Percentiles rank a stretch among this genome's conserved stretches.
phyloP scores from a whole-genome alignment of 2,329 filamentous ascomycete genomes.

The Coniochaeta hoffmannii region DNA sequence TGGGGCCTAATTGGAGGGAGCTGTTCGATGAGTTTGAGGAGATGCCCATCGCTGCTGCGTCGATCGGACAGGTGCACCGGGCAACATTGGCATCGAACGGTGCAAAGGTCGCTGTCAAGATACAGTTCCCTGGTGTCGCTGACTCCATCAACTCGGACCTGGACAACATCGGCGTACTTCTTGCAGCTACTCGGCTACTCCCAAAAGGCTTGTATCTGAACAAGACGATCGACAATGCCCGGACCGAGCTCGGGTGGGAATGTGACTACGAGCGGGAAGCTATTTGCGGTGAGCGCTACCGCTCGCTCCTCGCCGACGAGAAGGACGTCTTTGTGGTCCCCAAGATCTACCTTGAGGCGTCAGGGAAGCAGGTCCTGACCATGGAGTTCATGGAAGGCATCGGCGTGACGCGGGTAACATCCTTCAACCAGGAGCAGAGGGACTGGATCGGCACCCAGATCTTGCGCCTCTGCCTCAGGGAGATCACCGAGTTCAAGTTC shows the following conservation, averaged over 20 bases:
- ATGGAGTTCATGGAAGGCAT: conserved; percentile 87
- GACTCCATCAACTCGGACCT: conserved; percentile 95
- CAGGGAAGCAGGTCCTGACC: conserved; percentile 79
- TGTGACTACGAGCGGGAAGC: conserved; percentile 93
- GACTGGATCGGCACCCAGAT: conserved; percentile 97
- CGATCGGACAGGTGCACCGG: conserved; percentile 92
- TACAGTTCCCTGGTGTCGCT: conserved; percentile 94
- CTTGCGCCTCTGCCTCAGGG: conserved; percentile 81
- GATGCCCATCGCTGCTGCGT: conserved; percentile 86
- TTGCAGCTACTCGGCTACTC: conserved; percentile 82
- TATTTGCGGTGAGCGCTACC: conserved; percentile 69
- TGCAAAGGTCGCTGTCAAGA: conserved; percentile 81
- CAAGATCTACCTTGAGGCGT: conserved; percentile 68
- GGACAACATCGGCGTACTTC: conserved; percentile 82
- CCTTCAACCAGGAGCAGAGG: conserved; percentile 72
- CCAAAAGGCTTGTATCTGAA: conserved; percentile 91
- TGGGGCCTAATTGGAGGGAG: conserved; percentile 78
- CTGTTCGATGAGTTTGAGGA: conserved; percentile 83
- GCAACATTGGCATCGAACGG: conserved; percentile 71
- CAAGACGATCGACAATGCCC: conserved; percentile 94
- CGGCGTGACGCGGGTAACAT: conserved; percentile 72
- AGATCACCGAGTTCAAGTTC: conserved; percentile 90
- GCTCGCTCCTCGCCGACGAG: conserved; percentile 66
- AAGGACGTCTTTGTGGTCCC: conserved; percentile 72
- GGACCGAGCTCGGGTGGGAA: conserved; percentile 90